Evolutionary conservation across 2,329 filamentous ascomycete genomes (phyloP), one percentile per base, ranked within the genome.

Genomic region (Magnaporthiopsis incrustans): DNA sequence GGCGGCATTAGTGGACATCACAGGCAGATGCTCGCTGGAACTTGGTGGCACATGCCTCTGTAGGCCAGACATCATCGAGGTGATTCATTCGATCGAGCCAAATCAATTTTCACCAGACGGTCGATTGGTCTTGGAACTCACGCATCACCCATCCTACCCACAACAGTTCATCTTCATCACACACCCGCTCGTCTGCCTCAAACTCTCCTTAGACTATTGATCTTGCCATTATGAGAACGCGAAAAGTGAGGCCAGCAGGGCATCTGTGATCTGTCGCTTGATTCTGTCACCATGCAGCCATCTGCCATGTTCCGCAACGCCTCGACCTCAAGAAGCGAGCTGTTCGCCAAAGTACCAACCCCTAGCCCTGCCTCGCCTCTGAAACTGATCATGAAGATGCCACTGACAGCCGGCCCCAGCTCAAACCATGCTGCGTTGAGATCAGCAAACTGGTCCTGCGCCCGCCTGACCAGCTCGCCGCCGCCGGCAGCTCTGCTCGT

Each of bases 371-470:
- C 18, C 27, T 32, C 18, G 3, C n/a, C 57, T 22, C 18, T 35
- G 27, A 15, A 14, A 27, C 15, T 15, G 2, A 15, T 15, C 5
- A 14, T 22, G 27, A n/a, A 15, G 35, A n/a, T 38, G 59, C 25
- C 32, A 11, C 30, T 64, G 22, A 64, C 38, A 38, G 4, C 32
- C 22, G 30, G 30, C 30, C 30, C 15, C 59, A 89, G 86, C 81
- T 89, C 66, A 88, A 88, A 74, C 85, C 85, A 72, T 80, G 76
- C 68, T 89, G 86, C 68, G 78, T 89, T 64, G 78, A 81, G 64
- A 81, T 88, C 66, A 87, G 83, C 74, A 79, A 85, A 70, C 73
- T 86, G 63, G 80, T 82, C 2, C 78, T 87, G 27, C 78, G 78
- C 63, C 69, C 77, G 22, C 76, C 80, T 62, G 78, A 76, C 27